Conservation (phyloP, 1,284 basidiomycete species). For the Xerocomus nothofagi region DNA sequence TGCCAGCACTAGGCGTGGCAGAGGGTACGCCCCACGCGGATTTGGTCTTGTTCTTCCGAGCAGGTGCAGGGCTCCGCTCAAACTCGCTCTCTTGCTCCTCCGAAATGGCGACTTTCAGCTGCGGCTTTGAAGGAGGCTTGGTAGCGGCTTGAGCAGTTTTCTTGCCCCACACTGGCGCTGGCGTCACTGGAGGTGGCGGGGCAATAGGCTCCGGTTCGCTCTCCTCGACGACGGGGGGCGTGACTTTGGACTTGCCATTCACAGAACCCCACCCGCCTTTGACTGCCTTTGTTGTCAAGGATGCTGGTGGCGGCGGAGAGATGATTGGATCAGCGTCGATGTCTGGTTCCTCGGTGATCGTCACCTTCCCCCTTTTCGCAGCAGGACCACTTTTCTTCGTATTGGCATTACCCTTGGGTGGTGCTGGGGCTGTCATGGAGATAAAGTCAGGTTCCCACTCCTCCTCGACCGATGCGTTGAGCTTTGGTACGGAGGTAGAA, state of each 20-base stretch:
- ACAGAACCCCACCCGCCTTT: conserved; percentile 22
- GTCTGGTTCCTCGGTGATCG: conserved; percentile 49
- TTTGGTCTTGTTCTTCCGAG: conserved; percentile 20
- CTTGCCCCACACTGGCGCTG: conserved; percentile 16
- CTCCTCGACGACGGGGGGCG: conserved; percentile 10
- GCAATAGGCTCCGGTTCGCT: conserved; percentile 10
- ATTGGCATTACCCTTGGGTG: conserved; percentile 6
- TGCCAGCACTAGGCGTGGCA: conserved; percentile 1
- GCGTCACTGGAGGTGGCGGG: conserved; percentile 5
- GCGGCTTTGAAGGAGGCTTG: conserved; percentile 17
- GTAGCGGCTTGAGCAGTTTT: conserved; percentile 11
- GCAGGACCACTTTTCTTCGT: conserved; percentile 28
- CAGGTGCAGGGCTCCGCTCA: conserved; percentile 5
- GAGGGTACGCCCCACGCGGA: conserved; percentile 16
- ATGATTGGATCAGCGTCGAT: conserved; percentile 40
- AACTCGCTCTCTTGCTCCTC: conserved; percentile 25
- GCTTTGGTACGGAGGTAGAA: conserved; percentile 4
- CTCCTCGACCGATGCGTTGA: conserved; percentile 3
- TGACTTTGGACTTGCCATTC: conserved; percentile 22
- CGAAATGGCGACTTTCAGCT: conserved; percentile 14
- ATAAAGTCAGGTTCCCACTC: conserved; percentile 10
- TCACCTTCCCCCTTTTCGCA: conserved; percentile 35
- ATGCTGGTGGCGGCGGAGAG: conserved; percentile 11
- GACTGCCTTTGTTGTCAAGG: conserved; percentile 11
- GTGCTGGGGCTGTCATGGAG: conserved; percentile 3